Evolutionary conservation across 805 yeast species (phyloP).

Genomic region (Suhomyces sp.): DNA sequence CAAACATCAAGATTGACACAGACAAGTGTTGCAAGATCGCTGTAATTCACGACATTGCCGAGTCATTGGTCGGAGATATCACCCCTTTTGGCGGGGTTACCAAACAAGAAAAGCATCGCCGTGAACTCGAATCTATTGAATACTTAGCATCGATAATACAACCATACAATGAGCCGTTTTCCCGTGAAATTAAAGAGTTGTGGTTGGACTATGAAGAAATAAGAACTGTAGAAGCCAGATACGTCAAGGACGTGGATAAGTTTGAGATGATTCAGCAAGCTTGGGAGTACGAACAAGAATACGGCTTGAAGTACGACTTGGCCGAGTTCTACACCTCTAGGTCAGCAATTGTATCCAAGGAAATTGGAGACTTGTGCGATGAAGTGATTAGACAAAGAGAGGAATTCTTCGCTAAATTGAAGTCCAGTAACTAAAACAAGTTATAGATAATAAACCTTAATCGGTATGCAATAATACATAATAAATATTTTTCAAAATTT

Average conservation of each 20-base stretch:
- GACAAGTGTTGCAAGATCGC: conserved; percentile 81
- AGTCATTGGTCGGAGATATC: conserved; percentile 89
- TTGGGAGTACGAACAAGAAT: conserved; percentile 75
- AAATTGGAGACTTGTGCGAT: conserved; percentile 67
- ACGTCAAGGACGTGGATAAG: conserved; percentile 93
- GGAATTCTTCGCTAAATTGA: conserved; percentile 5
- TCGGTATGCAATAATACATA: neutral
- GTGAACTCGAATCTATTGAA: conserved; percentile 72
- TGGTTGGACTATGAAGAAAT: conserved; percentile 92
- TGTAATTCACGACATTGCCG: conserved; percentile 91
- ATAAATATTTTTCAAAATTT: neutral
- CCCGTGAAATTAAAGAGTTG: conserved; percentile 60
- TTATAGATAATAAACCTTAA: neutral
- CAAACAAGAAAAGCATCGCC: conserved; percentile 77
- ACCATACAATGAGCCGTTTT: conserved; percentile 62
- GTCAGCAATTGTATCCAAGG: conserved; percentile 62
- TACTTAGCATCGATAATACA: conserved; percentile 59
- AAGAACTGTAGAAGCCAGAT: conserved; percentile 75
- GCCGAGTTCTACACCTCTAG: conserved; percentile 68
- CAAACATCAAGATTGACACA: conserved; percentile 51
- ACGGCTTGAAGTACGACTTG: conserved; percentile 55
- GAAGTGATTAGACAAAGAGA: conserved; percentile 26
- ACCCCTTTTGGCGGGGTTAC: conserved; percentile 70
- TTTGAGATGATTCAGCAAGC: conserved; percentile 81
- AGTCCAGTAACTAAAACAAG: neutral